phyloP scores from a whole-genome alignment of 2,329 filamentous ascomycete species.

The Emydomyces testavorans region DNA sequence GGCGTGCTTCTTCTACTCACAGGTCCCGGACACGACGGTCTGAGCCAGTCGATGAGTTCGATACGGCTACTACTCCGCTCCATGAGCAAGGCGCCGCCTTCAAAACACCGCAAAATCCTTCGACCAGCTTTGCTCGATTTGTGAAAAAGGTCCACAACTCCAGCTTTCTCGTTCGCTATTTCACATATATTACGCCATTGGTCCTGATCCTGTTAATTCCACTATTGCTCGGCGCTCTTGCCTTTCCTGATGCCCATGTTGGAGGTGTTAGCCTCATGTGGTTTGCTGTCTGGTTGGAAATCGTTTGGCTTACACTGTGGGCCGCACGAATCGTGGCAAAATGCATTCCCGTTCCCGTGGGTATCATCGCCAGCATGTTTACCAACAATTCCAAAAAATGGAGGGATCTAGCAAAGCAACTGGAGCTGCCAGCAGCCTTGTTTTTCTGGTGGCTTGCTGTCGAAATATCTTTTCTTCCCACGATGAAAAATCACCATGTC shows the following conservation, averaged over 20 bases:
- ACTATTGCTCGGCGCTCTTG: slow-evolving; percentile 51
- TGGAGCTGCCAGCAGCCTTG: slow-evolving; percentile 73
- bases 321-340: slow-evolving; percentile 57
- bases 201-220: slow-evolving; percentile 56
- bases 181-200: slow-evolving; percentile 59
- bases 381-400: slow-evolving; percentile 88
- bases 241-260: slow-evolving; percentile 49
- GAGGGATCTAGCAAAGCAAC: slow-evolving; percentile 72
- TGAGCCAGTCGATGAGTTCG: slow-evolving; percentile 55
- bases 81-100: slow-evolving; percentile 56
- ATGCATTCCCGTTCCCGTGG: slow-evolving; percentile 50
- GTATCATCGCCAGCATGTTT: slow-evolving; percentile 57
- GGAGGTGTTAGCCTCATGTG: slow-evolving; percentile 71
- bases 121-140: slow-evolving; percentile 50
- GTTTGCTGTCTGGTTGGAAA: slow-evolving; percentile 93
- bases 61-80: slow-evolving; percentile 55
- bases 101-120: slow-evolving; percentile 51
- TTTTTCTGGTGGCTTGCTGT: slow-evolving; percentile 90
- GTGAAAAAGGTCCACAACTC: slow-evolving; percentile 56
- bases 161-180: slow-evolving; percentile 55
- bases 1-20: slow-evolving; percentile 34
- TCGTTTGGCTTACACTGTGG: slow-evolving; percentile 88
- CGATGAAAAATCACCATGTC: slow-evolving; percentile 56
- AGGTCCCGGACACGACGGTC: slow-evolving; percentile 43
- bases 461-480: slow-evolving; percentile 73